Evolutionary conservation across 106 monocot species (phyloP), one percentile per base, ranked within the genome.

Genomic region (Triglochin maritima): DNA sequence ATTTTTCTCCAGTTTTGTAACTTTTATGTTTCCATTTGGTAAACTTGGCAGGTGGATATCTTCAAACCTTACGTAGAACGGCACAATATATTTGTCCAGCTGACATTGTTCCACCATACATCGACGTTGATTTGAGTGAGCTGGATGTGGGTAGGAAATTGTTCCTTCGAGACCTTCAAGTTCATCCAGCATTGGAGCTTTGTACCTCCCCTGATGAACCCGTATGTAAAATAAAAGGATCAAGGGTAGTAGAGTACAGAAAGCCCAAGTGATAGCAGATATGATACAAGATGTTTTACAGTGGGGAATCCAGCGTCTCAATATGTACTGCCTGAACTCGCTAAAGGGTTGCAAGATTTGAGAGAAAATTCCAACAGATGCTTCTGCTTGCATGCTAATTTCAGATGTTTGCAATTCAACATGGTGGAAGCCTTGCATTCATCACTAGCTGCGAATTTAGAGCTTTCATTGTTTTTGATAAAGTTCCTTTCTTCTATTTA

Each of bases 71-170:
- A 54, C 83, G 81, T 70, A 82, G 96, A 65, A 91, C 91, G 9
- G 88, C 88, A 12, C 84, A 84, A 46, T 98, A 82, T 66, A 78
- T 91, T 9, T 88, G 96, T 66, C 96, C 88, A 42, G 91, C 96
- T 16, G 96, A 98, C 70, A 88, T 98, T 44, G 70, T 98, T 49
- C 96, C 96, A 17, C 96, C 96, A 5, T 98, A 91, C 65, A 91
- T 98, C 52, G 91, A 98, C 59, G 96, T 98, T 15, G 96, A 96
- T 70, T 52, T 96, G 44, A 96, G 91, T 42, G 88, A 91, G 47
- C 70, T 96, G 67, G 91, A 96, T 79, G 85, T 84, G 5, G 86
- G 86, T 8, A 74, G 88, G 71, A 96, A 91, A 66, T 45, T 96
- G 61, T n/a, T 88, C 7, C 66, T 77, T 66, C 57, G 72, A 62